phyloP scores from a whole-genome alignment of 306 rosid genomes.

The Trifolium dubium region DNA sequence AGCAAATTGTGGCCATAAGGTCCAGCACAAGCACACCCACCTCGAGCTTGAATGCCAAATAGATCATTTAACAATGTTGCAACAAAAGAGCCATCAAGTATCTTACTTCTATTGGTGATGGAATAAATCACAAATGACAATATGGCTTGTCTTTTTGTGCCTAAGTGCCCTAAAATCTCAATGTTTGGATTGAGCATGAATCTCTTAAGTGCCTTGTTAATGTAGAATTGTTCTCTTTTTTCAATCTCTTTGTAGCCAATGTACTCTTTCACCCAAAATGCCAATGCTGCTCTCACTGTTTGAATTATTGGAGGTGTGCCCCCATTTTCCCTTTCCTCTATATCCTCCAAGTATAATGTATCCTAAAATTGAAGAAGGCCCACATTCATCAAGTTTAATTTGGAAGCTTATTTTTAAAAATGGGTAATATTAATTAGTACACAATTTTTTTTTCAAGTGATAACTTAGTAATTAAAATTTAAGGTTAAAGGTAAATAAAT shows the following conservation, averaged over 20 bases:
- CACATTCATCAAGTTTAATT: neutral
- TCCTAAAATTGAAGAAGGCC: slow-evolving; percentile 53
- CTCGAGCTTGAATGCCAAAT: slow-evolving; percentile 90
- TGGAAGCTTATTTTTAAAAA: too few species aligned
- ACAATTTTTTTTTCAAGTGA: too few species aligned
- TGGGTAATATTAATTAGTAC: too few species aligned
- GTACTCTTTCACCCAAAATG: slow-evolving; percentile 83
- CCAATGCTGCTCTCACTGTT: slow-evolving; percentile 77
- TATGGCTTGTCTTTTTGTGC: slow-evolving; percentile 64
- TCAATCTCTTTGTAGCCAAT: slow-evolving; percentile 62
- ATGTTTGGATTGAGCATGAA: slow-evolving; percentile 64
- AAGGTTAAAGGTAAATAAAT: too few species aligned
- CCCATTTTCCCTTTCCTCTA: slow-evolving; percentile 83
- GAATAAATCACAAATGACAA: slow-evolving; percentile 69
- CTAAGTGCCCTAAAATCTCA: slow-evolving; percentile 59
- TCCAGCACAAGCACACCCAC: slow-evolving; percentile 91
- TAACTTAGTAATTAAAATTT: too few species aligned
- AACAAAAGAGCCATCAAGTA: slow-evolving; percentile 75
- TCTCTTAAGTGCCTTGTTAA: slow-evolving; percentile 57
- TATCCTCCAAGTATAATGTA: slow-evolving; percentile 64
- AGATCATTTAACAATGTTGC: slow-evolving; percentile 74
- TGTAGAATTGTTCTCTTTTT: slow-evolving; percentile 55
- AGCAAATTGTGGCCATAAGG: slow-evolving; percentile 84
- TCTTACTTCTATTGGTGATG: slow-evolving; percentile 51
- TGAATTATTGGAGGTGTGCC: slow-evolving; percentile 91